Evolutionary conservation across 805 yeast genomes (phyloP), one percentile per base, ranked within the genome.

Genomic region (Lachancea sp.): DNA sequence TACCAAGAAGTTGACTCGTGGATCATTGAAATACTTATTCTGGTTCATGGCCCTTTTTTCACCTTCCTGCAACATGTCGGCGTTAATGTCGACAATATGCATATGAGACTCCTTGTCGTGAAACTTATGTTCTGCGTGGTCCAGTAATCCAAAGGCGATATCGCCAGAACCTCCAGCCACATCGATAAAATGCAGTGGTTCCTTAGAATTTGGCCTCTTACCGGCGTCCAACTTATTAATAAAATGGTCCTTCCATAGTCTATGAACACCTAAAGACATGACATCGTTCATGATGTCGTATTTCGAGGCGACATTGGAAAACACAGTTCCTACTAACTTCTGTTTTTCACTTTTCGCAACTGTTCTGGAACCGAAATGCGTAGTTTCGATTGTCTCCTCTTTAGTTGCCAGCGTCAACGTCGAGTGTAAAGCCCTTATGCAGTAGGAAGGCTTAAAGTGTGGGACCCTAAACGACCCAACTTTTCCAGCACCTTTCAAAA

Each of bases 131-230:
- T 81, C 79, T 8, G 97, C 97, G 64, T 92, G 96, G 55, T 88
- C 96, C 46, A 92, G 70, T 47, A 92, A 72, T 2, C 98, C 94
- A 65, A 87, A 87, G 1, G 98, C 98, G 64, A 92, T 90, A 58
- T 92, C 98, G 34, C 98, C 98, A 8, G 97, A 87, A 18, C 98
- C 98, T 45, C 98, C 98, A 20, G 98, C 98, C 42, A 92, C 97
- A 63, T 92, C 98, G 48, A 92, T 72, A 56, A 92, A 90, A 43
- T 80, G 77, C 53, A 92, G 69, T 3, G 96, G 96, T 49, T 80
- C 75, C 11, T 78, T 75, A 2, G 65, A 58, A 34, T 90, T 94
- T 4, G 95, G 90, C 57, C 97, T 75, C 69, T 78, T 78, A 24
- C 98, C 98, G 32, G 97, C 95, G 58, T 92, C 96, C 42, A 92